A percentile compares a stretch with the other conserved stretches of the same genome.
Conservation (phyloP, 805 yeast species). For the Monosporozyma siamensis region DNA sequence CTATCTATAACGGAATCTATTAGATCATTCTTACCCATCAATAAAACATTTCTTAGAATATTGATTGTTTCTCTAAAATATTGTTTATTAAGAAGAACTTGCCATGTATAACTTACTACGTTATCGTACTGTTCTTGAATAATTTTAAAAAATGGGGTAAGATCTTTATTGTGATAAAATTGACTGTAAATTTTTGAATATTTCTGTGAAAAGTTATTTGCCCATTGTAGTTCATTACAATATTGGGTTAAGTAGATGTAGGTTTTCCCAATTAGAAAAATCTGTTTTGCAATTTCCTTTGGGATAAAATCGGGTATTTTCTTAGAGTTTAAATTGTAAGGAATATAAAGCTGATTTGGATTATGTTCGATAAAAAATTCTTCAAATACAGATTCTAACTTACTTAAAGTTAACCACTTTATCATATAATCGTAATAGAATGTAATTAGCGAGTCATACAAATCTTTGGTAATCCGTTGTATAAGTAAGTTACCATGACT, state of each 20-base stretch:
- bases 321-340: constrained; percentile 10
- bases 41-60: constrained; percentile 53
- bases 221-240: constrained; percentile 65
- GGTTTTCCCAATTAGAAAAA: constrained; percentile 65
- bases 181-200: constrained; percentile 13
- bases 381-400: constrained; percentile 40
- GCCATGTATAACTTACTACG: constrained; percentile 42
- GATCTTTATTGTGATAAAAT: constrained; percentile 3
- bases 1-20: constrained; percentile 53
- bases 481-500: constrained; percentile 58
- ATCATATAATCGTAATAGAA: constrained; percentile 56
- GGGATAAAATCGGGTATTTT: constrained; percentile 36
- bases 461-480: constrained; percentile 32
- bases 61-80: constrained; percentile 44
- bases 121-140: constrained; percentile 41
- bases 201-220: constrained; percentile 35
- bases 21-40: constrained; percentile 76
- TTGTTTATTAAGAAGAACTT: constrained; percentile 40
- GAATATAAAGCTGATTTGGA: constrained; percentile 7
- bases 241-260: constrained; percentile 50
- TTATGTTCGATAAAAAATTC: constrained; percentile 50
- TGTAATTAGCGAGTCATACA: constrained; percentile 38
- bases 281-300: constrained; percentile 33
- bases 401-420: constrained; percentile 66
- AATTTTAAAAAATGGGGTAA: constrained; percentile 25